Evolutionary conservation across 768 basidiomycete species (phyloP).

Genomic region (Lentinula raphanica): DNA sequence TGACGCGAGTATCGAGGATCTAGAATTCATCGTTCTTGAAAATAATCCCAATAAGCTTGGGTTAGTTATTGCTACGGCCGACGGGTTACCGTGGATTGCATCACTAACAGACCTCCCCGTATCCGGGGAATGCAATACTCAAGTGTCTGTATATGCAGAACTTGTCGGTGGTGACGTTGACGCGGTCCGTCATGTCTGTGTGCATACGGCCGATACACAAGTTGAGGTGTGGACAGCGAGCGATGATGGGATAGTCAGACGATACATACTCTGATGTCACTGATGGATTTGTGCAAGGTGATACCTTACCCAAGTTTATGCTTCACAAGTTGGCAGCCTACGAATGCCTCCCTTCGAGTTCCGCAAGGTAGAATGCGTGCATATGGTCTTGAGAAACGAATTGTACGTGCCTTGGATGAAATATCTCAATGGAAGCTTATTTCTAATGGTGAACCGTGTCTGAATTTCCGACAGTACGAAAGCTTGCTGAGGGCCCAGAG

Average conservation of each 20-base stretch:
- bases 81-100: conserved; percentile 12
- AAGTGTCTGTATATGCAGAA: conserved; percentile 60
- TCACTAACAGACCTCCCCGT: conserved; percentile 3
- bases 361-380: no score
- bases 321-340: no score
- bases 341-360: no score
- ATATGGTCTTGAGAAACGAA: no score
- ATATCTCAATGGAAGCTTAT: no score
- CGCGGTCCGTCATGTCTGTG: conserved; percentile 33
- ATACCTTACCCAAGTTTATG: no score
- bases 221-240: conserved; percentile 51
- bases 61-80: background rate
- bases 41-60: background rate
- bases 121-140: conserved; percentile 31
- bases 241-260: conserved; percentile 58
- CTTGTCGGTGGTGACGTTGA: conserved; percentile 60
- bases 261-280: conserved; percentile 26
- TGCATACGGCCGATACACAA: conserved; percentile 26
- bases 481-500: no score
- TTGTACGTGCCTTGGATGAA: no score
- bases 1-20: conserved; percentile 44
- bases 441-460: no score
- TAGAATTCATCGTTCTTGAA: conserved; percentile 28
- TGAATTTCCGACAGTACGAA: no score
- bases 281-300: no score